These are phyloP conservation scores for Exophiala dermatitidis DNA, from an alignment of 2,329 filamentous ascomycete genomes.

Conservation along the genomic window DNA sequence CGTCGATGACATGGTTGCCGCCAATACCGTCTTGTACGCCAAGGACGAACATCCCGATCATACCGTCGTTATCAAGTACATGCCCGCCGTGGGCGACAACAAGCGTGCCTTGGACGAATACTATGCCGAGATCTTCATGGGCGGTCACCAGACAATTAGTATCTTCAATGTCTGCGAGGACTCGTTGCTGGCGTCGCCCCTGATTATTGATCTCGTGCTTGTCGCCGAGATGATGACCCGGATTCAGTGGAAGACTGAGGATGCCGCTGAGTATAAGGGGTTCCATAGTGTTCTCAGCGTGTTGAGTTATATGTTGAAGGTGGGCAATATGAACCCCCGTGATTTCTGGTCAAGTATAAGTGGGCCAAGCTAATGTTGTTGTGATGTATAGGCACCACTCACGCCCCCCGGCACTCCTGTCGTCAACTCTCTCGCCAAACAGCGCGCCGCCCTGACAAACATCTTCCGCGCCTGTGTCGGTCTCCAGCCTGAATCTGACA, in stretches of 20 bases:
- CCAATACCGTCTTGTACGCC: constrained; percentile 85
- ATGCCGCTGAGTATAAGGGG: constrained; percentile 65
- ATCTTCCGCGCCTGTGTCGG: constrained; percentile 98
- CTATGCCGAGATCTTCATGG: constrained; percentile 98
- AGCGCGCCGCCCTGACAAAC: constrained; percentile 88
- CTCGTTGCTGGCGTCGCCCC: constrained; percentile 85
- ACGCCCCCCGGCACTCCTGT: constrained; percentile 93
- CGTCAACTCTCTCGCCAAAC: constrained; percentile 91
- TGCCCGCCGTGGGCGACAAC: constrained; percentile 97
- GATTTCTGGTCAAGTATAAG: too few species aligned
- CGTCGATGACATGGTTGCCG: constrained; percentile 98
- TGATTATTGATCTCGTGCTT: constrained; percentile 94
- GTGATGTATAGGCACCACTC: constrained; percentile 62
- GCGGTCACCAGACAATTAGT: constrained; percentile 95
- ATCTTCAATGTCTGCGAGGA: constrained; percentile 99
- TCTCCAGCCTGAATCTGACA: constrained; percentile 93
- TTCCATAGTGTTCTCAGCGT: constrained; percentile 97
- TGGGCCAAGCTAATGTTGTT: too few species aligned
- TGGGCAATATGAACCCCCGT: constrained; percentile 26
- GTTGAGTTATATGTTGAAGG: constrained; percentile 95
- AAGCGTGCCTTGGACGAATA: constrained; percentile 99
- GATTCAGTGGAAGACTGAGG: constrained; percentile 74
- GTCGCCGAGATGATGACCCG: constrained; percentile 97
- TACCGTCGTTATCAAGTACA: constrained; percentile 99
- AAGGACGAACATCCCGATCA: constrained; percentile 93